Evolutionary conservation across 352 stramenopile species (phyloP), one percentile per base, ranked within the genome.

Genomic region (Phytophthora palmivora): DNA sequence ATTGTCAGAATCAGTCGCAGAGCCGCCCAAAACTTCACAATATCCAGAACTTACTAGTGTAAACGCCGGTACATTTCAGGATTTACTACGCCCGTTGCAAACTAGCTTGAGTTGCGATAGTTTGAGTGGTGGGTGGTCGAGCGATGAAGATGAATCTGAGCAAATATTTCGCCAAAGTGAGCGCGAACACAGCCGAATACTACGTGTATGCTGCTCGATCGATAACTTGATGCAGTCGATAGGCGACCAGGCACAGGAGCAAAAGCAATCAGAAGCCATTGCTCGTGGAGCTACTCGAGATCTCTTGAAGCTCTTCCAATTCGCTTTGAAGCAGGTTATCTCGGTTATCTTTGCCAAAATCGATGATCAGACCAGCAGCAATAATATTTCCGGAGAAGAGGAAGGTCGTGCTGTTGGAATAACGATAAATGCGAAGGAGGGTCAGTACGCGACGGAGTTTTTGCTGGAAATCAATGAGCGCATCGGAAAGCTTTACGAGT

Each of bases 141-240:
- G 57, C 15, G 63, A 79, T 16, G 67, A 78, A n/a, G 77, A 87
- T 18, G 69, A 77, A 34, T 65, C 44, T 26, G 49, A 70, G 26
- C 65, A 72, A 30, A 32, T 61, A n/a, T 63, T 62, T 33, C 71
- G 64, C 5, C 74, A 76, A 24, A 74, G 77, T 18, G 78, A 90
- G 49, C 70, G 78, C 8, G 75, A 85, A 1, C 64, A 56, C 12
- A 89, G 79, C 36, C 79, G 70, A n/a, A 81, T 91, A 53, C 16
- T 89, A 5, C 79, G 79, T 18, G 79, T 89, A 4, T 88, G 79
- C 52, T 89, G 79, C 50, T 91, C 82, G 3, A 56, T 91, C 18
- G 79, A 91, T 50, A 91, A 89, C 30, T 43, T 91, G 3, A 61
- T 91, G 18, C 49, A 89, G 9, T 76, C 79, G 1, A 80, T 91